Conservation (phyloP, 225 moss, liverwort and hornwort genomes). For the Bryoerythrophyllum caledonicum region DNA sequence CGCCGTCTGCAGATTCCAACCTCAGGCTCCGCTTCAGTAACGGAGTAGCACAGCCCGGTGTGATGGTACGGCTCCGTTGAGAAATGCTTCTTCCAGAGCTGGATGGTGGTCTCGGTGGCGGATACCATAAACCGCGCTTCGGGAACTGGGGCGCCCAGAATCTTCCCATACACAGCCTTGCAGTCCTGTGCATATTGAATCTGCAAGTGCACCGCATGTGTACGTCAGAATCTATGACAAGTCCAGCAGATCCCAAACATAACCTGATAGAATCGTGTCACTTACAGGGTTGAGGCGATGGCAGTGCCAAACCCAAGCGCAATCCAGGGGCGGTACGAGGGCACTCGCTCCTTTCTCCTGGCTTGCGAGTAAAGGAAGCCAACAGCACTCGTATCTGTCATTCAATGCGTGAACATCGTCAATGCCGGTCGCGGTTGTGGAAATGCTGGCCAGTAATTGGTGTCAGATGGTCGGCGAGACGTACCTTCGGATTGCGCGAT, state of each 20-base stretch:
- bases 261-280: not conserved
- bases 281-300: constrained; percentile 56
- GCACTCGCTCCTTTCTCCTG: constrained; percentile 28
- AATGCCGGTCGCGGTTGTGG: not conserved
- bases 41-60: not conserved
- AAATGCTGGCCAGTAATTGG: too few species aligned
- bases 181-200: constrained; percentile 44
- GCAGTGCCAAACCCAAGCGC: constrained; percentile 60
- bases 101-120: constrained; percentile 34
- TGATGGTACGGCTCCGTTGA: constrained; percentile 44
- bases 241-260: not conserved
- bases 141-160: constrained; percentile 34
- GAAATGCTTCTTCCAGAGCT: constrained; percentile 39
- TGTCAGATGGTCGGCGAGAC: not conserved
- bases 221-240: not conserved
- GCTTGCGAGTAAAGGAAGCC: constrained; percentile 51
- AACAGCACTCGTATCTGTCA: constrained; percentile 49
- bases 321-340: constrained; percentile 45
- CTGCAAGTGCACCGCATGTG: constrained; percentile 15
- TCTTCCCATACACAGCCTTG: constrained; percentile 35
- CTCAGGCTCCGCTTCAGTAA: not conserved
- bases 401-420: not conserved
- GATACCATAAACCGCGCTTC: constrained; percentile 45
- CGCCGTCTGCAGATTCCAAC: constrained; percentile 14
- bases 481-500: constrained; percentile 44